Base-by-base conservation (phyloP, 83 land plant genomes). In the Thuja plicata region DNA sequence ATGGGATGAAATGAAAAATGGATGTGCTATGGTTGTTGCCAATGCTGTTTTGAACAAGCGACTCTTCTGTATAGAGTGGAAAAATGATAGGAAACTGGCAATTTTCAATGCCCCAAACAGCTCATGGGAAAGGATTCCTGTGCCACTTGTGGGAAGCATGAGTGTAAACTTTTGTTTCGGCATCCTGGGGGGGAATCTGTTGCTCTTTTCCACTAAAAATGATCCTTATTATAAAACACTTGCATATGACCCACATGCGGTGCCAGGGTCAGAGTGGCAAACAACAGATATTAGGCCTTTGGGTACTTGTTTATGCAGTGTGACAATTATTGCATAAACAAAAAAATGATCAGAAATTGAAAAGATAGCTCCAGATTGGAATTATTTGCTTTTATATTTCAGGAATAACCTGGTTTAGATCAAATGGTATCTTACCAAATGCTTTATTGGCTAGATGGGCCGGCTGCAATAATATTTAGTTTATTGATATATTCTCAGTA, bases 41-140 rank as follows among this genome's bases (percentile, higher is more conserved):
- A 95, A 96, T 90, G 96, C 98, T 37, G 92, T 94, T 55, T 70
- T 96, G 41, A 91, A 90, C n/a, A 89, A 92, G 87, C 84, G 91
- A 84, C 92, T 96, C 9, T 95, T 92, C 88, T 96, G 98, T 89
- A 92, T 96, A 88, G 97, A 96, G 87, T 96, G 98, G 98, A 96
- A 96, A 90, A 92, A 96, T 81, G 94, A 95, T 86, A 41, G 97
- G 88, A 95, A 92, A 88, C 91, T 96, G 38, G 92, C 95, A 9
- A 84, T 95, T 10, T 96, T 91, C 87, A 88, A 93, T 87, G 91
- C 95, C 16, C 88, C 57, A 13, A 95, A 95, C 24, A 90, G 92
- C 32, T 90, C 94, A 34, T 96, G 98, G 98, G 90, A 89, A 76
- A 92, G 87, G 87, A 92, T 95, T 3, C 88, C 92, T 21, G 87